Evolutionary conservation across 768 basidiomycete species (phyloP).

Genomic region (Termitomyces sp.): DNA sequence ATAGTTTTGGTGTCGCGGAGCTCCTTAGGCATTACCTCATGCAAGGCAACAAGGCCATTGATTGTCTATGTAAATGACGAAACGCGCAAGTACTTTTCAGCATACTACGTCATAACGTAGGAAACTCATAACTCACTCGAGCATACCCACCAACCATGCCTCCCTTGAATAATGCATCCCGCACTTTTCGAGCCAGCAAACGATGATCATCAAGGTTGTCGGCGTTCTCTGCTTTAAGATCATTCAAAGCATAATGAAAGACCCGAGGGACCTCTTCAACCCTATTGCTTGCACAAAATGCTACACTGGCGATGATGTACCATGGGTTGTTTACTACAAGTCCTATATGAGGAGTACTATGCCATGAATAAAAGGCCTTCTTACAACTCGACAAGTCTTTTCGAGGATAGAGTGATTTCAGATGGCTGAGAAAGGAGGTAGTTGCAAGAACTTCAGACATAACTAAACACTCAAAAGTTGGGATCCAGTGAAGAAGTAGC

Average conservation of each 20-base stretch:
- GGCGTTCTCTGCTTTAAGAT: conserved; percentile 32
- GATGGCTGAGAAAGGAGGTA: conserved; percentile 23
- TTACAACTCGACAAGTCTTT: conserved; percentile 14
- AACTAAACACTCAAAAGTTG: too few relatives aligned
- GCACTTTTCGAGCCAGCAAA: conserved; percentile 48
- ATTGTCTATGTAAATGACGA: conserved; percentile 38
- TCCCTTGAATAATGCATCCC: conserved; percentile 61
- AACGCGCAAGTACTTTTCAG: not conserved
- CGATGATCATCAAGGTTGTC: conserved; percentile 30
- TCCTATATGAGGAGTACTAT: not conserved
- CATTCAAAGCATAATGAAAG: conserved; percentile 45
- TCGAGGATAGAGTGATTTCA: conserved; percentile 45
- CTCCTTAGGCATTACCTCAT: conserved; percentile 49
- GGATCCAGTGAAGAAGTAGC: too few relatives aligned
- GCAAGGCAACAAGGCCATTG: conserved; percentile 49
- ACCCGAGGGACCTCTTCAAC: conserved; percentile 57
- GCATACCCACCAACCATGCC: conserved; percentile 57
- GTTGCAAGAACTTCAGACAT: conserved; percentile 37
- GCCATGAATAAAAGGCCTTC: not conserved
- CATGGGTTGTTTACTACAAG: conserved; percentile 41
- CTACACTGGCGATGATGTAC: conserved; percentile 55
- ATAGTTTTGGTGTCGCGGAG: conserved; percentile 43
- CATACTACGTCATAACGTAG: not conserved
- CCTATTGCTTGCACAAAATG: conserved; percentile 55
- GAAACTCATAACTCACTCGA: conserved; percentile 35